A percentile compares a stretch with the other conserved stretches of the same genome.
phyloP scores from a whole-genome alignment of 805 yeast species.

The Teunomyces kruisii region DNA sequence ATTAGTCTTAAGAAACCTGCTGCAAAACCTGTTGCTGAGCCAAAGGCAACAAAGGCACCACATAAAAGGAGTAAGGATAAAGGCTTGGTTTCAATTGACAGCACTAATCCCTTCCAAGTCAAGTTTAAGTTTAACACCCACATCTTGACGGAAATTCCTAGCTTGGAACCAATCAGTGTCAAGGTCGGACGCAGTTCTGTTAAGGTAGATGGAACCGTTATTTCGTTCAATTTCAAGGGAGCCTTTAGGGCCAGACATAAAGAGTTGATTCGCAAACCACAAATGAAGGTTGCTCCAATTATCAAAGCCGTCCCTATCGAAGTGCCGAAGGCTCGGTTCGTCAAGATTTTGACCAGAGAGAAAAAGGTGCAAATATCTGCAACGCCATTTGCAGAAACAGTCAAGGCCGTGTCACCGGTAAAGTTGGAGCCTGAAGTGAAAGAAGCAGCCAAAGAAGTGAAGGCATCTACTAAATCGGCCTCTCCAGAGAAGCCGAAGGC shows the following conservation, averaged over 20 bases:
- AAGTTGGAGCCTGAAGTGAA: neutral
- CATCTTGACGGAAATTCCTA: conserved; percentile 8
- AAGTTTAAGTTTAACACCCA: conserved; percentile 12
- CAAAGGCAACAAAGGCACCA: conserved; percentile 1
- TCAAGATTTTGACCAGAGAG: conserved; percentile 36
- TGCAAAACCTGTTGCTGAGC: neutral
- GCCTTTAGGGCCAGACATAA: conserved; percentile 5
- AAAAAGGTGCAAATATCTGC: conserved; percentile 42
- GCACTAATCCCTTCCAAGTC: neutral
- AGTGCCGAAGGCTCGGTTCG: conserved; percentile 27
- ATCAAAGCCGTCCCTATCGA: conserved; percentile 15
- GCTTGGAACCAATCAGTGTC: conserved; percentile 1
- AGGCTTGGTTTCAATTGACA: neutral
- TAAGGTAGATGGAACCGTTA: neutral
- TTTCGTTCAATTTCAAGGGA: conserved; percentile 8
- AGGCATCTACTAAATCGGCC: neutral
- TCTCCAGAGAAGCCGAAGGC: neutral
- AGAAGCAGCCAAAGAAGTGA: no score
- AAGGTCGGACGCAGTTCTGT: conserved; percentile 7
- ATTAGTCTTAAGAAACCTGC: neutral
- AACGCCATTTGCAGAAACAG: conserved; percentile 34
- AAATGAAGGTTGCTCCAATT: neutral
- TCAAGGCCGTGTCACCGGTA: neutral
- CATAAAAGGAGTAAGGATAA: neutral
- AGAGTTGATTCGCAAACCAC: conserved; percentile 4